phyloP scores from a whole-genome alignment of 768 basidiomycete genomes.

The Russula griseocarnosa region DNA sequence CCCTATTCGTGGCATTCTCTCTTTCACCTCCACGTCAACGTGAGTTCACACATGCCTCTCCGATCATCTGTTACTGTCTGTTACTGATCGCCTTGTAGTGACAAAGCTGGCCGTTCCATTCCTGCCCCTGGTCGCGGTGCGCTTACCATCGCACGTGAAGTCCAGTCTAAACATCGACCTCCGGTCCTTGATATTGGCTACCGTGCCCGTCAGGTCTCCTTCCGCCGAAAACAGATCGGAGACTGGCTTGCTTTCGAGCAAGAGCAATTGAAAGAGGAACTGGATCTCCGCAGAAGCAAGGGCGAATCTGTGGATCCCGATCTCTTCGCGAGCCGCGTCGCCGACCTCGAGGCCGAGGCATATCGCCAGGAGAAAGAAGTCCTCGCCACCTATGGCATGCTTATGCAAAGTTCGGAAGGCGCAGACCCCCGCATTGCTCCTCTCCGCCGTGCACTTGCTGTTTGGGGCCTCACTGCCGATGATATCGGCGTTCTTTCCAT shows the following conservation, averaged over 20 bases:
- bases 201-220: slow-evolving; percentile 87
- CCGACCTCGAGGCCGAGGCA: slow-evolving; percentile 88
- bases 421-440: slow-evolving; percentile 82
- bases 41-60: slow-evolving; percentile 40
- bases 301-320: slow-evolving; percentile 54
- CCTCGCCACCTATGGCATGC: slow-evolving; percentile 92
- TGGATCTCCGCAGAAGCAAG: slow-evolving; percentile 54
- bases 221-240: slow-evolving; percentile 92
- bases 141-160: slow-evolving; percentile 81
- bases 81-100: slow-evolving; percentile 44
- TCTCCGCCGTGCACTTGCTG: slow-evolving; percentile 90
- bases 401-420: slow-evolving; percentile 52
- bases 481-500: slow-evolving; percentile 89
- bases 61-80: slow-evolving; percentile 1
- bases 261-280: slow-evolving; percentile 74
- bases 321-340: slow-evolving; percentile 71
- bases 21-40: slow-evolving; percentile 95
- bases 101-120: slow-evolving; percentile 97
- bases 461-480: slow-evolving; percentile 93
- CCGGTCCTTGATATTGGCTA: slow-evolving; percentile 83
- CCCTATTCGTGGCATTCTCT: slow-evolving; percentile 89
- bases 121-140: slow-evolving; percentile 96
- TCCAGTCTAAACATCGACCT: slow-evolving; percentile 71
- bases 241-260: slow-evolving; percentile 94
- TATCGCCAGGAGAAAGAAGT: slow-evolving; percentile 88